phyloP scores from a whole-genome alignment of 768 basidiomycete species.

The Trametes cubensis region DNA sequence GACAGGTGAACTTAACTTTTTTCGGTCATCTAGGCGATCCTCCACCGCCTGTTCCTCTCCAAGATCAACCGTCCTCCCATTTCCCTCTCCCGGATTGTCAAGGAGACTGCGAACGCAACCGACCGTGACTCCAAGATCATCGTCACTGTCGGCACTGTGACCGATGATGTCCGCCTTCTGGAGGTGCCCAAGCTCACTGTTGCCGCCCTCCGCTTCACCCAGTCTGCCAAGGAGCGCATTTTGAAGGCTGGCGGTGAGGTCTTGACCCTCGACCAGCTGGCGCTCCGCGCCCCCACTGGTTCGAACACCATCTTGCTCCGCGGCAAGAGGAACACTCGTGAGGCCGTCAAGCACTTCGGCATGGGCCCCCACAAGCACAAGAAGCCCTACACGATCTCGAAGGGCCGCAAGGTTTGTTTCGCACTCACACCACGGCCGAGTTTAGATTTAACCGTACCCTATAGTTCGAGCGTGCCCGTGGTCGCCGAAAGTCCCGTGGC shows the following conservation, averaged over 20 bases:
- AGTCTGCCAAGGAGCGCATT: conserved; percentile 91
- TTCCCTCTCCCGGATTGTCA: conserved; percentile 89
- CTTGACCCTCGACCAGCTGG: conserved; percentile 95
- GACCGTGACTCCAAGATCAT: conserved; percentile 81
- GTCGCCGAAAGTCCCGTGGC: conserved; percentile 96
- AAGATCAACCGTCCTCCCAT: conserved; percentile 97
- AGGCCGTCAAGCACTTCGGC: conserved; percentile 98
- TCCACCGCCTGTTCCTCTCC: conserved; percentile 95
- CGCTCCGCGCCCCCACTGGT: conserved; percentile 91
- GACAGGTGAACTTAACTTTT: background rate
- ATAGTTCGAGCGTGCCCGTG: conserved; percentile 95
- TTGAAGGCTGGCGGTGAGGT: conserved; percentile 93
- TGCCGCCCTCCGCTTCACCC: conserved; percentile 94
- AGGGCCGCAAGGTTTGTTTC: conserved; percentile 84
- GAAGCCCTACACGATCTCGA: conserved; percentile 94
- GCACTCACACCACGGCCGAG: background rate
- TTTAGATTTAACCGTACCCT: background rate
- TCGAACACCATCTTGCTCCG: conserved; percentile 92
- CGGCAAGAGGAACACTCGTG: conserved; percentile 90
- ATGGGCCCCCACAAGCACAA: conserved; percentile 99
- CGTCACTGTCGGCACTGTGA: conserved; percentile 89
- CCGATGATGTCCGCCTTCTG: conserved; percentile 89
- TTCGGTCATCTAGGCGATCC: conserved; percentile 66
- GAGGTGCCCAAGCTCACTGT: conserved; percentile 89
- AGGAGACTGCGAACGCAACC: conserved; percentile 69